Evolutionary conservation across 1,284 basidiomycete species (phyloP).

Genomic region (Cystobasidiaceae sp.): DNA sequence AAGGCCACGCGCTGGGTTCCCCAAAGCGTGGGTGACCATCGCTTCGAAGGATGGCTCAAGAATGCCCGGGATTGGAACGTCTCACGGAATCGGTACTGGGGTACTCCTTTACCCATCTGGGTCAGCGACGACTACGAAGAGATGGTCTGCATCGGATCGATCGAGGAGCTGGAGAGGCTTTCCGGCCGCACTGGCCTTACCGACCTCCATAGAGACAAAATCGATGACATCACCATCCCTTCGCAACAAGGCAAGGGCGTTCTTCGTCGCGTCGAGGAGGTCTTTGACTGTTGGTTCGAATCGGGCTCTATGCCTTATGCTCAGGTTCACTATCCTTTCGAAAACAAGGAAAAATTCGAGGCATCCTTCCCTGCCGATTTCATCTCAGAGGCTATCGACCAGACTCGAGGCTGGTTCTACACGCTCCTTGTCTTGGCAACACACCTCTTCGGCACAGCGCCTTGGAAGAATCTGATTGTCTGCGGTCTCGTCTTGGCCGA

Average conservation of each 20-base stretch:
- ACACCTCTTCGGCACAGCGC: conserved; percentile 85
- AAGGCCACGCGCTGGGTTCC: conserved; percentile 92
- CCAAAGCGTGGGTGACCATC: conserved; percentile 76
- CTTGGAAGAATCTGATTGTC: conserved; percentile 98
- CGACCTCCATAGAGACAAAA: conserved; percentile 92
- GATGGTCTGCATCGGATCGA: conserved; percentile 83
- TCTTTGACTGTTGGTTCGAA: conserved; percentile 99
- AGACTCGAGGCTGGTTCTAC: conserved; percentile 88
- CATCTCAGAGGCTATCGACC: conserved; percentile 80
- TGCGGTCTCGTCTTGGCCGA: conserved; percentile 92
- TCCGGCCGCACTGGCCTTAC: conserved; percentile 80
- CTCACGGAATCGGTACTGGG: conserved; percentile 99
- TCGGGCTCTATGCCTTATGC: conserved; percentile 99
- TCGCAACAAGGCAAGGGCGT: conserved; percentile 82
- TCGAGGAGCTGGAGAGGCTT: conserved; percentile 78
- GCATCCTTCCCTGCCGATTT: conserved; percentile 93
- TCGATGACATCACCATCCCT: conserved; percentile 94
- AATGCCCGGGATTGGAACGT: conserved; percentile 99
- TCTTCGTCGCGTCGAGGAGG: conserved; percentile 85
- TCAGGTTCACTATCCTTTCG: conserved; percentile 95
- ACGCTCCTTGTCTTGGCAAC: conserved; percentile 92
- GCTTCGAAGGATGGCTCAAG: conserved; percentile 95
- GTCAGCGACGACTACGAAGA: conserved; percentile 88
- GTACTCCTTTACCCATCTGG: conserved; percentile 96
- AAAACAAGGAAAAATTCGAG: conserved; percentile 80